Evolutionary conservation across 2,329 filamentous ascomycete species (phyloP), one percentile per base, ranked within the genome.

Genomic region (Xylaria sp.): DNA sequence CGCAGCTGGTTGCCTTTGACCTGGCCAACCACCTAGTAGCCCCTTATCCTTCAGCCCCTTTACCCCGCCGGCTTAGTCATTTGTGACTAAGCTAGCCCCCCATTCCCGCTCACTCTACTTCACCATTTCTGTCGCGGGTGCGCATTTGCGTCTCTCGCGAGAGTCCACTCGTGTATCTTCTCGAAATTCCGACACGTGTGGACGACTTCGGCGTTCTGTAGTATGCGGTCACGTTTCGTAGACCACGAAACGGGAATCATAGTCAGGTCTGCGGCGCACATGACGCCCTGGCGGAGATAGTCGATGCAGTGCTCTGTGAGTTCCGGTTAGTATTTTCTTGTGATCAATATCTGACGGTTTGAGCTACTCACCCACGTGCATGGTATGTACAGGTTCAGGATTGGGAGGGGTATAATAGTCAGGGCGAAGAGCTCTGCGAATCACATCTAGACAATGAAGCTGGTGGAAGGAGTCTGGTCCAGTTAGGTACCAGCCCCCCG

Each of bases 161-260:
- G 59, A 43, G 60, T 41, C 60, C 60, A 62, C n/a, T 54, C 60
- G 20, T 54, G 60, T 41, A 62, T 55, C 60, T 62, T 62, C 7
- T 62, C 60, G 15, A 62, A 62, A 25, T 62, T 25, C 13, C 60
- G 60, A 54, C 60, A 62, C 2, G 60, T 62, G 25, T 62, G 60
- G 18, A 54, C 48, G 25, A 62, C 60, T 7, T 62, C 60, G 6
- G 60, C 55, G 39, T 54, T 18, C 25, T 62, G 60, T 18, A 62
- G 33, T 9, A 62, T 43, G 6, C 60, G 60, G 13, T 54, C 39
- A n/a, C 60, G 43, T 9, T 52, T 62, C 20, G 49, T 49, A 20
- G 48, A 62, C 48, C 60, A 62, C 15, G n/a, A 9, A 33, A 54
- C 51, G 18, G 60, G 60, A 18, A 62, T 55, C 60, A 43, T 62